These are phyloP conservation scores for Porodaedalea pini DNA, from an alignment of 1,284 basidiomycete species.

Conservation along the genomic window DNA sequence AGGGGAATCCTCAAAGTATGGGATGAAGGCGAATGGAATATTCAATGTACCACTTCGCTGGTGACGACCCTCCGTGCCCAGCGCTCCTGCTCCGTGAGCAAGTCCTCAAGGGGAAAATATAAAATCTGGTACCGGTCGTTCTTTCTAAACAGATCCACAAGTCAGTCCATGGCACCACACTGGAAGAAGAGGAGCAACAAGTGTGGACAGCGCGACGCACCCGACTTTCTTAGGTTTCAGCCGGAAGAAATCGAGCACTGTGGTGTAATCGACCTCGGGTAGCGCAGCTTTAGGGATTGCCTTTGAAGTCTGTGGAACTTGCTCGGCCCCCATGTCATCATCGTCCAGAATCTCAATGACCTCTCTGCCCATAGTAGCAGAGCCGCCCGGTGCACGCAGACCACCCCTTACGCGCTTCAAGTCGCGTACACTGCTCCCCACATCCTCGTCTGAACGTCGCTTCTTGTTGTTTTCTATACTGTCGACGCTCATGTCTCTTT, in stretches of 20 bases:
- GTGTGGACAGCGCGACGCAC: constrained; percentile 36
- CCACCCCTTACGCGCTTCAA: constrained; percentile 31
- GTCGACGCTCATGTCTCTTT: not conserved
- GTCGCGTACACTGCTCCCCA: not conserved
- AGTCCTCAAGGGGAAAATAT: constrained; percentile 62
- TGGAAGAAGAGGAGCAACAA: not conserved
- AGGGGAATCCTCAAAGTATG: too few species aligned
- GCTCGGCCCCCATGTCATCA: constrained; percentile 25
- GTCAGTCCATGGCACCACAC: not conserved
- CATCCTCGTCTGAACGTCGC: constrained; percentile 18
- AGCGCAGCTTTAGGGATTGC: constrained; percentile 1
- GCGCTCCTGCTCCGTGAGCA: constrained; percentile 47
- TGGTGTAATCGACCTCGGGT: constrained; percentile 29
- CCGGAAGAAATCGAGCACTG: constrained; percentile 47
- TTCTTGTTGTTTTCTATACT: constrained; percentile 20
- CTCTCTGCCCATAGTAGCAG: constrained; percentile 27
- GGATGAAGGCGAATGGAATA: not conserved
- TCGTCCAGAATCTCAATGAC: constrained; percentile 38
- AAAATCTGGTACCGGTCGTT: constrained; percentile 64
- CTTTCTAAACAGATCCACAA: constrained; percentile 36
- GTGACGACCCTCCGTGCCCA: constrained; percentile 47
- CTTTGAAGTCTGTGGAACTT: not conserved
- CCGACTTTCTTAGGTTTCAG: constrained; percentile 43
- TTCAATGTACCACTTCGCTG: constrained; percentile 36
- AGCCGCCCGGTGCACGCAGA: constrained; percentile 8